phyloP scores from a whole-genome alignment of 129 eudicot genomes.

The Helianthus tuberosus region DNA sequence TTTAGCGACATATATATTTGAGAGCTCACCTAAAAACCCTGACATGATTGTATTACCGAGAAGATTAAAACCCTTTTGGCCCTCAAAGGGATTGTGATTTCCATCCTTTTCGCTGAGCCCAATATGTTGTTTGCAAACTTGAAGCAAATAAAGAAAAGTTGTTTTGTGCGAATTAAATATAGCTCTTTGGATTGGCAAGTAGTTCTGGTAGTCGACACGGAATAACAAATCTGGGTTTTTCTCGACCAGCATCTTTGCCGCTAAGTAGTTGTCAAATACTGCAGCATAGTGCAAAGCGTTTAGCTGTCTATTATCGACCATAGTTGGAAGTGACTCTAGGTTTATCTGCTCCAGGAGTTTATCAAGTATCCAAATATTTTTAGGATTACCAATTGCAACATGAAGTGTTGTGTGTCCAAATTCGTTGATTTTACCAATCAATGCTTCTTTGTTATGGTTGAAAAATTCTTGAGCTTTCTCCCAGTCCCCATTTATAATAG shows the following conservation, averaged over 20 bases:
- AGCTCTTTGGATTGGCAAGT: slow-evolving; percentile 25
- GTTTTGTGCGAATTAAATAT: slow-evolving; percentile 16
- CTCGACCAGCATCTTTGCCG: slow-evolving; percentile 31
- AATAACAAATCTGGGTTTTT: neutral
- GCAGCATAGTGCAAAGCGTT: slow-evolving; percentile 30
- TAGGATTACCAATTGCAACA: neutral
- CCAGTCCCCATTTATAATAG: slow-evolving; percentile 14
- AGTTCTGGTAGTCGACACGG: neutral
- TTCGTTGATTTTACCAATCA: neutral
- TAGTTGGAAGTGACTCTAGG: slow-evolving; percentile 4
- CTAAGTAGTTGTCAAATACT: slow-evolving; percentile 16
- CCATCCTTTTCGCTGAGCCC: neutral
- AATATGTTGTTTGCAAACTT: slow-evolving; percentile 2
- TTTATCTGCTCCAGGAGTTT: neutral
- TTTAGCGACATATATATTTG: no score
- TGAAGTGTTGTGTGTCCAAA: neutral
- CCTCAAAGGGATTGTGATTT: slow-evolving; percentile 24
- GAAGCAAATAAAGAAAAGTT: slow-evolving; percentile 4
- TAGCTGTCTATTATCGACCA: neutral
- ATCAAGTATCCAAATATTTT: neutral
- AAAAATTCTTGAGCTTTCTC: neutral
- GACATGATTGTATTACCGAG: neutral
- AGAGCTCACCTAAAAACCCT: slow-evolving; percentile 15
- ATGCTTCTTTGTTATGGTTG: neutral
- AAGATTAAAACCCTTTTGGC: slow-evolving; percentile 10